A percentile compares a stretch with the other conserved stretches of the same genome.
Evolutionary conservation across 2,329 filamentous ascomycete species (phyloP).

Genomic region (Scytalidium lignicola): DNA sequence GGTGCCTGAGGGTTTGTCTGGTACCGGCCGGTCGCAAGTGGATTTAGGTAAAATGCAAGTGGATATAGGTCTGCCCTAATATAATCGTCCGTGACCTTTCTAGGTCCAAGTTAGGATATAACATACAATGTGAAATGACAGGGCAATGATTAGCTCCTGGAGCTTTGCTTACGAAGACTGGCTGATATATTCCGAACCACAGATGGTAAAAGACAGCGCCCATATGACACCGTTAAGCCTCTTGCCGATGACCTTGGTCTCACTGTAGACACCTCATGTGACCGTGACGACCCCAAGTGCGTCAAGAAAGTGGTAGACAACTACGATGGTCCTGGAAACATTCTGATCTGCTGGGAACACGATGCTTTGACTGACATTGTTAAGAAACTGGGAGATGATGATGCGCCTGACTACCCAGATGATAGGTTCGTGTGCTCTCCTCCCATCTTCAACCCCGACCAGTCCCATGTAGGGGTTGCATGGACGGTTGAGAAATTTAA

Average conservation of each 20-base stretch:
- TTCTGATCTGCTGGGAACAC: constrained; percentile 60
- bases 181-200: too few relatives aligned
- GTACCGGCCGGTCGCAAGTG: too few relatives aligned
- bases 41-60: too few relatives aligned
- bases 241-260: constrained; percentile 51
- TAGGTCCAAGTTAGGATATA: too few relatives aligned
- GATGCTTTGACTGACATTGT: constrained; percentile 46
- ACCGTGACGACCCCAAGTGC: constrained; percentile 49
- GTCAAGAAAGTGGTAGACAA: constrained; percentile 44
- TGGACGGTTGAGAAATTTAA: too few relatives aligned
- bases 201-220: constrained; percentile 48
- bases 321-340: constrained; percentile 47
- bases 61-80: too few relatives aligned
- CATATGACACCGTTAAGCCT: constrained; percentile 52
- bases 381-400: constrained; percentile 42
- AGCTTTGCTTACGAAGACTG: neutral
- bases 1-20: too few relatives aligned
- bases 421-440: constrained; percentile 31
- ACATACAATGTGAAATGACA: too few relatives aligned
- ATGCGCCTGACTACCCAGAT: constrained; percentile 45
- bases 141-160: neutral
- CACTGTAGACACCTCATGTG: constrained; percentile 49
- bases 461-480: too few relatives aligned
- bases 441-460: neutral
- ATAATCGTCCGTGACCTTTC: too few relatives aligned